Conservation (phyloP, 2,329 filamentous ascomycete species). For the Pseudogymnoascus sp. region DNA sequence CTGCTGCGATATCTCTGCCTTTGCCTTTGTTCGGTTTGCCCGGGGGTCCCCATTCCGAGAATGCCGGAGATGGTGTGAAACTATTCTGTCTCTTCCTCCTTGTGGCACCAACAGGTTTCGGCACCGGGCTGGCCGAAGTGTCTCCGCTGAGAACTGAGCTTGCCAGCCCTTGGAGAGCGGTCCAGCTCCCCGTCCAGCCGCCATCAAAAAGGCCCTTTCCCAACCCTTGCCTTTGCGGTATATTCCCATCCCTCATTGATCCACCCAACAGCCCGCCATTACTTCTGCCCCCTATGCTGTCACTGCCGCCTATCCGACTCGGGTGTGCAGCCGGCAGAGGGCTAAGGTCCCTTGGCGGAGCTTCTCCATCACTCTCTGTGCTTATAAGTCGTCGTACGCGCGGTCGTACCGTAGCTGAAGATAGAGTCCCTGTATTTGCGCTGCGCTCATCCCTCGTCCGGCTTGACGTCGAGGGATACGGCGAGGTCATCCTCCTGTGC, state of each 20-base stretch:
- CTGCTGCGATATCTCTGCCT: conserved; percentile 39
- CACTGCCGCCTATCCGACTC: conserved; percentile 14
- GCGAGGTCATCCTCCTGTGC: conserved; percentile 12
- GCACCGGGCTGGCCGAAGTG: conserved; percentile 12
- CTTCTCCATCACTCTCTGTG: conserved; percentile 24
- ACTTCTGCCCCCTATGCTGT: conserved; percentile 1
- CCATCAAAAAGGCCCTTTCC: conserved; percentile 20
- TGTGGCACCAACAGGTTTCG: conserved; percentile 12
- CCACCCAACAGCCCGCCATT: conserved; percentile 17
- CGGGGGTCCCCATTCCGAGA: conserved; percentile 5
- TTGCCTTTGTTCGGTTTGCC: not conserved
- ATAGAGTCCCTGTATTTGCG: conserved; percentile 10
- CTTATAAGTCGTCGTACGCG: conserved; percentile 25
- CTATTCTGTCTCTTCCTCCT: conserved; percentile 10
- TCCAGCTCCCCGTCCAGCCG: conserved; percentile 27
- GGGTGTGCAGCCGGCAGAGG: conserved; percentile 41
- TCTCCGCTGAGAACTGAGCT: conserved; percentile 28
- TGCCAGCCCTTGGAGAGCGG: conserved; percentile 26
- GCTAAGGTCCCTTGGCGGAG: conserved; percentile 39
- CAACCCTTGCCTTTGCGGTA: conserved; percentile 12
- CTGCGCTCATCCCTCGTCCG: not conserved
- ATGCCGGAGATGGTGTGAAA: not conserved
- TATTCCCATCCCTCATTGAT: conserved; percentile 14
- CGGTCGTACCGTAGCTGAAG: conserved; percentile 21
- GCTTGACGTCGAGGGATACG: conserved; percentile 10